These are phyloP conservation scores for Fraxinus latifolia DNA, from an alignment of 305 asterid genomes.

Conservation along the genomic window DNA sequence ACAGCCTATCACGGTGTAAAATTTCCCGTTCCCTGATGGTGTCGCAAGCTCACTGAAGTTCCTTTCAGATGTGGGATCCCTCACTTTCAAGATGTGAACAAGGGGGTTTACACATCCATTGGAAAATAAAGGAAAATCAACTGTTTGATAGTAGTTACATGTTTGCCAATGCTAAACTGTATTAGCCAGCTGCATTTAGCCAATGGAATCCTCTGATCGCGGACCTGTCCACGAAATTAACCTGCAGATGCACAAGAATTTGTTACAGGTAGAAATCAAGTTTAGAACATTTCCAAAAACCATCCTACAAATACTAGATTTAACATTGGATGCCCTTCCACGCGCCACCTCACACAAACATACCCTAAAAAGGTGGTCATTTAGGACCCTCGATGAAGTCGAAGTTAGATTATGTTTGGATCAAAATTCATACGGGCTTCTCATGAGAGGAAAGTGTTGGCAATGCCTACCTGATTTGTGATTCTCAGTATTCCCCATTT, in stretches of 20 bases:
- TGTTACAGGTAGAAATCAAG: neutral
- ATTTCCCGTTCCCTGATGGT: neutral
- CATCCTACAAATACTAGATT: neutral
- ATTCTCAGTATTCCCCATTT: conserved; percentile 40
- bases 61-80: neutral
- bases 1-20: neutral
- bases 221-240: conserved; percentile 4
- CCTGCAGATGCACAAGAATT: conserved; percentile 29
- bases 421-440: neutral
- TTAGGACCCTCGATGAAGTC: neutral
- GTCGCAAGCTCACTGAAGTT: neutral
- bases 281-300: neutral
- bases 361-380: neutral
- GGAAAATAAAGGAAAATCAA: conserved; percentile 10
- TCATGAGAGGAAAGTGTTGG: neutral
- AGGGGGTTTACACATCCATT: conserved; percentile 5
- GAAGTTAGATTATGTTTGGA: neutral
- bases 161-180: conserved; percentile 24
- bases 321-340: neutral
- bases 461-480: conserved; percentile 45
- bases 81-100: conserved; percentile 9
- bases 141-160: conserved; percentile 27
- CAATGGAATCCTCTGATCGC: conserved; percentile 11
- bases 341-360: neutral
- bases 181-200: conserved; percentile 17